phyloP scores from a whole-genome alignment of 2,329 filamentous ascomycete genomes.

The Phaeosphaeria sp. region DNA sequence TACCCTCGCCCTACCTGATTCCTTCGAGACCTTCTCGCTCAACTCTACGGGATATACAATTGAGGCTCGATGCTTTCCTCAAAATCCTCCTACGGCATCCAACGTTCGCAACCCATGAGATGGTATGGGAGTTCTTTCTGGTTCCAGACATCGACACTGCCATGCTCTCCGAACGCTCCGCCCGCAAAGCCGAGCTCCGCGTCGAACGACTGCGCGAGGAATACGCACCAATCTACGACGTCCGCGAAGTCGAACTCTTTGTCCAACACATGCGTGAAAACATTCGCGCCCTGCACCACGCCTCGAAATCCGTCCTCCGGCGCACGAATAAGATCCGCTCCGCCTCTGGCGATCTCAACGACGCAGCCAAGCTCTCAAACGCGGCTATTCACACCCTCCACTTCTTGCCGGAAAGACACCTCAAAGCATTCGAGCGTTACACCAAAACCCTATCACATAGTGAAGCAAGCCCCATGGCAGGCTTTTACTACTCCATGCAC shows the following conservation, averaged over 20 bases:
- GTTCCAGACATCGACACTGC: conserved; percentile 91
- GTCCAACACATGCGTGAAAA: conserved; percentile 89
- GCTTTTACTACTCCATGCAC: conserved; percentile 77
- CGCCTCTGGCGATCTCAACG: conserved; percentile 69
- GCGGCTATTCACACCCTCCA: conserved; percentile 61
- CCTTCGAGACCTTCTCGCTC: conserved; percentile 89
- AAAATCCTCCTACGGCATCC: conserved; percentile 86
- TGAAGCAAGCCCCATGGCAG: conserved; percentile 74
- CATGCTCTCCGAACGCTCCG: conserved; percentile 87
- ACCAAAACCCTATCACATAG: conserved; percentile 68
- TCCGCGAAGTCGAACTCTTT: conserved; percentile 90
- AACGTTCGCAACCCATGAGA: conserved; percentile 94
- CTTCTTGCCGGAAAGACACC: conserved; percentile 73
- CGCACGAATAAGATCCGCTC: conserved; percentile 77
- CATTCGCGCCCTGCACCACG: conserved; percentile 82
- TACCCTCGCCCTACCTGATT: conserved; percentile 89
- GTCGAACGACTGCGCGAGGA: conserved; percentile 88
- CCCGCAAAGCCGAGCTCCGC: conserved; percentile 82
- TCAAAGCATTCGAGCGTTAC: conserved; percentile 75
- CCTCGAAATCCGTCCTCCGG: conserved; percentile 81
- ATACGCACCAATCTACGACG: conserved; percentile 78
- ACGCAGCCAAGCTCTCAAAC: conserved; percentile 65
- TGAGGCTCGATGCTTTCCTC: conserved; percentile 85
- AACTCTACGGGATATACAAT: conserved; percentile 84
- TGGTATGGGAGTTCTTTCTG: conserved; percentile 98